Base-by-base conservation (phyloP, 441 rosid species). In the Arabidopsis lyrata region DNA sequence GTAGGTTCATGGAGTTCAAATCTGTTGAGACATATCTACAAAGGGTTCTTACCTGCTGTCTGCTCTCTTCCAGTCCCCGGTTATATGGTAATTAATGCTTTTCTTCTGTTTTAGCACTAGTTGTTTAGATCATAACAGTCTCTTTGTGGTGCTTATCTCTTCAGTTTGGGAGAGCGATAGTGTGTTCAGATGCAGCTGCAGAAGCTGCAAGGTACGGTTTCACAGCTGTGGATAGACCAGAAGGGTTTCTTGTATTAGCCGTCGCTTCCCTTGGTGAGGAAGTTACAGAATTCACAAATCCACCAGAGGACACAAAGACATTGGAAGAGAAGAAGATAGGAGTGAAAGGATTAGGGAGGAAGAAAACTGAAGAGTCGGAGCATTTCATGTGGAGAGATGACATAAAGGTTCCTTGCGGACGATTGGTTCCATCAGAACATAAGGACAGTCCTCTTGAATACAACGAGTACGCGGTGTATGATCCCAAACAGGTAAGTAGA, bases 191-290 rank as follows among this genome's bases (percentile, higher is more conserved):
- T 77, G 88, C 92, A 35, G 90, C 92, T 0, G 92, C 93, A 9
- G 95, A 95, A 76, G 98, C 96, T 31, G 92, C 98, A 6, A 87
- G 83, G 64, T 86, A 86, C 32, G 92, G 95, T 13, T 92, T 89
- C 61, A 87, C 91, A 0, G 86, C 95, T 0, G 77, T 89, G 1
- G 95, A 89, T 68, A 86, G 90, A 80, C 89, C 91, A 1, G 92
- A 88, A 54, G 93, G 97, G 15, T 88, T 90, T 75, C 81, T 89
- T 57, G 82, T 86, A 53, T 75, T 92, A 44, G 92, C 93, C 1
- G 86, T 89, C 0, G 90, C 66, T 13, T 88, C 98, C 2, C 81
- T 82, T 5, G 95, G 93, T 1, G 83, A 84, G 62, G 78, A 87
- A 47, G 63, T 87, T 8, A 66, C 62, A 1, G 88, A 89, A 64